Evolutionary conservation across 192 early-diverging fungal species (phyloP), one percentile per base, ranked within the genome.

Genomic region (Obelidium mucronatum): DNA sequence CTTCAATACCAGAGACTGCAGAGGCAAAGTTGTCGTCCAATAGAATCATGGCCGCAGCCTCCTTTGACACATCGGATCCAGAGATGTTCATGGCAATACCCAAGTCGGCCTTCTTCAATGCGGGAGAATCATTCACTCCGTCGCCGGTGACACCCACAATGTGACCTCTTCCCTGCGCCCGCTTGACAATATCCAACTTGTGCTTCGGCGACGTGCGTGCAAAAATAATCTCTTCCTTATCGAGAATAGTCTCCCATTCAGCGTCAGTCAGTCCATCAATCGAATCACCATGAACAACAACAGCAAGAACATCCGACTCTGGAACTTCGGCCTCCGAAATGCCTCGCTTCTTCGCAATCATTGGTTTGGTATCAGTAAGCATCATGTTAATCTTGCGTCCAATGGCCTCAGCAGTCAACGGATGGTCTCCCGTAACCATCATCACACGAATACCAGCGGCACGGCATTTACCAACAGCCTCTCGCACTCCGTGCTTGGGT

Each of bases 91-190:
- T 98, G 22, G 96, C 92, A 82, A 98, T 97, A 65, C 97, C 97
- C 52, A 98, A 77, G 83, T 98, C 94, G 0, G 96, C 95, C 83
- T 94, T 95, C 81, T 96, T 97, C 24, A 98, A 81, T n/a, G 96
- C 96, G 28, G 96, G 92, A 6, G 94, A 91, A 81, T 98, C 97
- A 79, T 96, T 96, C 17, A 97, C 94, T 76, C 95, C 95, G 81
- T 97, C 96, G 63, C 97, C 97, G 1, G 97, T 98, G 24, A 98
- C 96, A 30, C 94, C 97, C 59, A 96, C 94, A 80, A 97, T 97
- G 80, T 97, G 95, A 15, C 95, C 96, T 72, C 94, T 78, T 11
- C 87, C 78, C 83, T 97, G 97, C 1, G 94, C 95, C 52, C 86
- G 90, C 73, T 91, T 88, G 64, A 98, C 96, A 76, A 98, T 96